Base-by-base conservation (phyloP, 2,329 filamentous ascomycete species). In the Cercospora sp. region DNA sequence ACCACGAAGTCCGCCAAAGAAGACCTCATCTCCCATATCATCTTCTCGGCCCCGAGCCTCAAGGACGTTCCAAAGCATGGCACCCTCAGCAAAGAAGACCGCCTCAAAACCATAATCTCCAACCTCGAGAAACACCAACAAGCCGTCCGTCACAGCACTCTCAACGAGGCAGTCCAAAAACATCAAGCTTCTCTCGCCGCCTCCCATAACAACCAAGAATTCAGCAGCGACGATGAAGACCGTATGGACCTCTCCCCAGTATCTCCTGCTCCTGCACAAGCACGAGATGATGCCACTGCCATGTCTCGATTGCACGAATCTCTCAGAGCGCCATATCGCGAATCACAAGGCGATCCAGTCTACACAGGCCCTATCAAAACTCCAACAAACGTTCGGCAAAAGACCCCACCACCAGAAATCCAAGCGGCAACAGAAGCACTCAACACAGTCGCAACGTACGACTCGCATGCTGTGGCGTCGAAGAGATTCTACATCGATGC, bases 91-190 rank as follows among this genome's bases (percentile, higher is more conserved):
- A 66, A 65, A 63, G 70, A 72, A 60, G 66, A 73, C 20, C 64
- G 66, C 6, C 65, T 75, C 30, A 66, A 69, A 20, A 65, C 64
- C 61, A 75, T 75, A 60, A 71, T 75, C 31, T 31, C 68, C 16
- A 75, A 75, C 40, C 64, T 75, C 23, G 73, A 75, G 6, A 64
- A 67, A 10, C 66, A 73, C 18, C 70, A 75, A 5, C 66, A 72
- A 42, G 51, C 28, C 7, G 59, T 64, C 3, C 64, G 64, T 18
- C 13, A 67, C 36, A 69, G 67, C 58, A 72, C 73, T 20, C 63
- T 74, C 51, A 63, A 66, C 3, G 68, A 69, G 58, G 70, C 62
- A 10, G 67, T 65, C 10, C 20, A 33, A 23, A 66, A 65, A 33
- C 62, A 48, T 8, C 23, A 65, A 53, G 18, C 33, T n/a, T 58